Percentiles rank a stretch among this genome's conserved stretches.
Evolutionary conservation across 1,284 basidiomycete species (phyloP).

Genomic region (Gymnopus androsaceus): DNA sequence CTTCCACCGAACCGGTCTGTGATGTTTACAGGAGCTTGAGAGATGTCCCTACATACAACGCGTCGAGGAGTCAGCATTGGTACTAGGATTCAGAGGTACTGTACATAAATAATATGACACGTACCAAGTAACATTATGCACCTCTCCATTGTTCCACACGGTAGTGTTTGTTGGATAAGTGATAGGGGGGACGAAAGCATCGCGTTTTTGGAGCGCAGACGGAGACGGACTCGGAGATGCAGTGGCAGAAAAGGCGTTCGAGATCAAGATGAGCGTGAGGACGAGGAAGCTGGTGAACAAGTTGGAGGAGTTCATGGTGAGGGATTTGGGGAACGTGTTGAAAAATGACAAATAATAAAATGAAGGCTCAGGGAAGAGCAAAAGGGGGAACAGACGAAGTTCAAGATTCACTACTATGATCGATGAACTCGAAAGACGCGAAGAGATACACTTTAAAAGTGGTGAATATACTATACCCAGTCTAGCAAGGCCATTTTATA

Average conservation of each 20-base stretch:
- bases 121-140: slow-evolving; percentile 39
- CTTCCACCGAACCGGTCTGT: slow-evolving; percentile 35
- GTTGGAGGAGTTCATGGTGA: slow-evolving; percentile 15
- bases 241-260: slow-evolving; percentile 14
- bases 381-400: too few relatives aligned
- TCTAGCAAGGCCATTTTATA: too few relatives aligned
- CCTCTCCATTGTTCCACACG: slow-evolving; percentile 35
- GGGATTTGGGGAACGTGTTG: not conserved
- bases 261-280: slow-evolving; percentile 18
- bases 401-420: too few relatives aligned
- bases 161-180: slow-evolving; percentile 29
- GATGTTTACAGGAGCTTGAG: slow-evolving; percentile 32
- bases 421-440: too few relatives aligned
- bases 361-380: too few relatives aligned
- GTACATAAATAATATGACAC: slow-evolving; percentile 17
- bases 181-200: slow-evolving; percentile 40
- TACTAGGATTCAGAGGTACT: too few relatives aligned
- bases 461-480: too few relatives aligned
- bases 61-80: not conserved
- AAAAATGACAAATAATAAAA: too few relatives aligned
- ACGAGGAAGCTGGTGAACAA: slow-evolving; percentile 11
- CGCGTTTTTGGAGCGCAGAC: slow-evolving; percentile 27
- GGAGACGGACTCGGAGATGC: not conserved
- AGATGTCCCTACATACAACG: slow-evolving; percentile 33
- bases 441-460: too few relatives aligned